Percentiles rank a stretch among this genome's conserved stretches.
Evolutionary conservation across 2,329 filamentous ascomycete genomes (phyloP).

Genomic region (Daldinia sp.): DNA sequence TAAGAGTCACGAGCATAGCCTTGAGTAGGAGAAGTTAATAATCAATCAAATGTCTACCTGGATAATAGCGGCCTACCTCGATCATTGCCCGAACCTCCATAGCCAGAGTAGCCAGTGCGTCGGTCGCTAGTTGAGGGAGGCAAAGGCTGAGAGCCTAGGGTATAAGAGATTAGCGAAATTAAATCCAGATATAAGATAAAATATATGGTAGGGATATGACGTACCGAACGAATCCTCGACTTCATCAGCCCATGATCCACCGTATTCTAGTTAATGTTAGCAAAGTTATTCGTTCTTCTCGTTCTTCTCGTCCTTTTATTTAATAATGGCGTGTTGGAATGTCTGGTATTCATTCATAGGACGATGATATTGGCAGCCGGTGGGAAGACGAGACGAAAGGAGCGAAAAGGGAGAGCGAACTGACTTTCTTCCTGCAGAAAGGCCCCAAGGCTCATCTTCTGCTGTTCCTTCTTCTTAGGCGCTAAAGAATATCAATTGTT

Average conservation of each 20-base stretch:
- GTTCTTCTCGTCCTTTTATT: constrained; percentile 34
- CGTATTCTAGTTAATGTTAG: constrained; percentile 54
- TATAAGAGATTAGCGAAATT: constrained; percentile 22
- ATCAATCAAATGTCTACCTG: background rate
- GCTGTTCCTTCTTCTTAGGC: constrained; percentile 86
- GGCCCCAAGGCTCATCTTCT: constrained; percentile 97
- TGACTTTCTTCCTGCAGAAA: constrained; percentile 93
- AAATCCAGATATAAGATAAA: constrained; percentile 24
- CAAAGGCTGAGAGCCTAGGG: constrained; percentile 64
- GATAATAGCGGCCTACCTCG: constrained; percentile 46
- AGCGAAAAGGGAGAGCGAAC: constrained; percentile 50
- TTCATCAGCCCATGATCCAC: constrained; percentile 97
- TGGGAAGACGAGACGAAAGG: constrained; percentile 29
- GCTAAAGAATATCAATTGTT: constrained; percentile 63
- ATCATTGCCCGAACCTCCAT: constrained; percentile 41
- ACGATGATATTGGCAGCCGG: constrained; percentile 38
- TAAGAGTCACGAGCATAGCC: constrained; percentile 75
- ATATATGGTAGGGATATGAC: constrained; percentile 46
- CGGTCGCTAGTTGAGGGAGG: constrained; percentile 51
- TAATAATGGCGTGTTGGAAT: no score
- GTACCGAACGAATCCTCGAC: constrained; percentile 90
- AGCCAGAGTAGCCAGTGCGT: constrained; percentile 42
- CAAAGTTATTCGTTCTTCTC: constrained; percentile 9
- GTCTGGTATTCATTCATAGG: constrained; percentile 33
- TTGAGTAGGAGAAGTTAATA: constrained; percentile 42